A percentile compares a stretch with the other conserved stretches of the same genome.
phyloP scores from a whole-genome alignment of 1,284 basidiomycete genomes.

The Salmacisia buchloeana region DNA sequence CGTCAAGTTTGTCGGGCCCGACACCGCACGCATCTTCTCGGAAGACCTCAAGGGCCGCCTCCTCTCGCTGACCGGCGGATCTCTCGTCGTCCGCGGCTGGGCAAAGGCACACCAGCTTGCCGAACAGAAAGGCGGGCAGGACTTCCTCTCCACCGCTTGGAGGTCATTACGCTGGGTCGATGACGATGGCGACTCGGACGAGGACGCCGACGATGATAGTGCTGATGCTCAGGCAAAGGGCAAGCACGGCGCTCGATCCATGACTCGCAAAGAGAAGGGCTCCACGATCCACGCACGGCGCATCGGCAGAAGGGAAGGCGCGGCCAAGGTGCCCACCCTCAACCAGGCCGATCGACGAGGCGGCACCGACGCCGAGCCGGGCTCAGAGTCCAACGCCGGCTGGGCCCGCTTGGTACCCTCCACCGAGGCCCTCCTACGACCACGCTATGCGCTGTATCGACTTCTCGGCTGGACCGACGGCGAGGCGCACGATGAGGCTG shows the following conservation, averaged over 20 bases:
- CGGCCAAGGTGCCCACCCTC: conserved; percentile 15
- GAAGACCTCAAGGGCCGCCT: conserved; percentile 18
- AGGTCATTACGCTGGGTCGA: conserved; percentile 23
- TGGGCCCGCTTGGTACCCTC: conserved; percentile 22
- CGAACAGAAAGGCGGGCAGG: conserved; percentile 17
- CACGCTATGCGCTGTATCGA: conserved; percentile 22
- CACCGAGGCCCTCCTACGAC: conserved; percentile 25
- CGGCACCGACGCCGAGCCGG: background rate
- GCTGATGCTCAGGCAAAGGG: conserved; percentile 1
- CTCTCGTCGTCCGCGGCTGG: conserved; percentile 40
- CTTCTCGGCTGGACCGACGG: conserved; percentile 28
- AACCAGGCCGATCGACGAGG: background rate
- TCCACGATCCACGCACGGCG: conserved; percentile 21
- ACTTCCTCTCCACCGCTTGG: conserved; percentile 10
- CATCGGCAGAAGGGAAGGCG: conserved; percentile 23
- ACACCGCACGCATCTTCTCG: conserved; percentile 49
- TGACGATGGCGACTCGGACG: conserved; percentile 15
- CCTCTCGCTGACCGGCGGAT: conserved; percentile 37
- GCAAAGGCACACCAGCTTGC: conserved; percentile 31
- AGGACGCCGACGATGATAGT: background rate
- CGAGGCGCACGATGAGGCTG: conserved; percentile 28
- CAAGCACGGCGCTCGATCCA: background rate
- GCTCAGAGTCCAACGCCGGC: background rate
- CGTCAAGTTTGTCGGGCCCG: conserved; percentile 39
- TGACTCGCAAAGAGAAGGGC: conserved; percentile 16